Base-by-base conservation (phyloP, 352 stramenopile genomes). In the Phytophthora rubi region DNA sequence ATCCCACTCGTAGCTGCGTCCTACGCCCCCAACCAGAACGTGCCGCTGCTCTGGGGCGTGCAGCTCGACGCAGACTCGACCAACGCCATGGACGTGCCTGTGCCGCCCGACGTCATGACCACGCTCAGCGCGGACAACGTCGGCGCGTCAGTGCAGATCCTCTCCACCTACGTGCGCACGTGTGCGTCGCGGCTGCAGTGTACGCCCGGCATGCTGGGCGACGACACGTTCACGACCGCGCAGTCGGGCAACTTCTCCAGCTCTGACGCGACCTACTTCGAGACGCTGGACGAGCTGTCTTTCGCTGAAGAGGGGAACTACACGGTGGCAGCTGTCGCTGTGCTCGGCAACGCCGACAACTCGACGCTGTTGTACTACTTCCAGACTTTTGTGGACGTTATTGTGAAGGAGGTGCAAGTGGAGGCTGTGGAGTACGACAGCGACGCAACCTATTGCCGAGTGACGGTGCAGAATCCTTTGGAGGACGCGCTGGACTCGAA, bases 191-290 rank as follows among this genome's bases (percentile, higher is more conserved):
- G 62, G 3, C 44, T 65, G 23, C 55, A 73, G 48, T 90, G 83
- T 64, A 73, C 79, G 23, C 80, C 82, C 39, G 77, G 68, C 6
- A 62, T 65, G 13, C 47, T 65, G 32, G 21, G 48, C 1, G 37
- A 64, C 9, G 62, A 70, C 35, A 65, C 56, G 8, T 68, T 68
- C 56, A 80, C 81, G 5, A 44, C 47, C 3, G 26, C 64, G 0
- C 71, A 85, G 65, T 77, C 73, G 1, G 74, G 81, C 6, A 86
- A 89, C 33, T 90, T 91, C 59, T 74, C 77, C 12, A 66, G 55
- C 13, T 30, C 28, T 0, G 74, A 79, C 52, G 58, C 76, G 4
- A 62, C 68, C n/a, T 70, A 73, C 56, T 91, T 91, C 57, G 47
- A 78, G 60, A 72, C 78, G 8, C n/a, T 80, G 30, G 62, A 64